Percentiles rank a stretch among this genome's conserved stretches.
Conservation (phyloP, 768 basidiomycete species). For the Chlorophyllum brunneum region DNA sequence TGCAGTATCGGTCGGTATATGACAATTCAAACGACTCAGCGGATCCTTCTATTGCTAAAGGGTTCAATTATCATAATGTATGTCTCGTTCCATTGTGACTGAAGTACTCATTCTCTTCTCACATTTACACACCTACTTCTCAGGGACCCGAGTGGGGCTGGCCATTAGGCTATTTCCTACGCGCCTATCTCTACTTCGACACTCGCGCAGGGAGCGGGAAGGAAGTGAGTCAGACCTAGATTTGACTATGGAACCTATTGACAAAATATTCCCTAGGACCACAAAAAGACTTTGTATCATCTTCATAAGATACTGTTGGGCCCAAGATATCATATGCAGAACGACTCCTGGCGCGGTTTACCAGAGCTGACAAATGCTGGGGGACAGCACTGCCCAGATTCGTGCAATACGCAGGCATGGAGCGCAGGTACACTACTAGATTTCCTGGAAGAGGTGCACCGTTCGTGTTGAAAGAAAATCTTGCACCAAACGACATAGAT, state of each 20-base stretch:
- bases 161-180: constrained; percentile 93
- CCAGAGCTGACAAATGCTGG: constrained; percentile 91
- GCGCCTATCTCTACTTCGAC: constrained; percentile 91
- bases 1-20: constrained; percentile 88
- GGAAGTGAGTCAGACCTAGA: constrained; percentile 42
- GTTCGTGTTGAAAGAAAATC: constrained; percentile 14
- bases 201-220: constrained; percentile 61
- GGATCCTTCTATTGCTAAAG: constrained; percentile 86
- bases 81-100: neutral
- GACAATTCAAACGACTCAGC: constrained; percentile 90
- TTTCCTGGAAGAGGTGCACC: constrained; percentile 75
- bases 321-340: constrained; percentile 69
- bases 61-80: constrained; percentile 92
- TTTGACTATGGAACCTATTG: constrained; percentile 8
- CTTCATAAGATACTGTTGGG: constrained; percentile 70
- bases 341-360: constrained; percentile 88
- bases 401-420: constrained; percentile 96
- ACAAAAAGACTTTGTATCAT: constrained; percentile 69
- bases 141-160: constrained; percentile 94
- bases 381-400: constrained; percentile 80
- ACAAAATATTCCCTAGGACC: constrained; percentile 44
- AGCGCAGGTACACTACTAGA: constrained; percentile 90
- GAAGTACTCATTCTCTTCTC: constrained; percentile 13
- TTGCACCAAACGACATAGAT: neutral
- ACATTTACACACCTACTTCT: no score